Conservation (phyloP, 2,329 filamentous ascomycete species). For the Aspergillus pseudonomiae region DNA sequence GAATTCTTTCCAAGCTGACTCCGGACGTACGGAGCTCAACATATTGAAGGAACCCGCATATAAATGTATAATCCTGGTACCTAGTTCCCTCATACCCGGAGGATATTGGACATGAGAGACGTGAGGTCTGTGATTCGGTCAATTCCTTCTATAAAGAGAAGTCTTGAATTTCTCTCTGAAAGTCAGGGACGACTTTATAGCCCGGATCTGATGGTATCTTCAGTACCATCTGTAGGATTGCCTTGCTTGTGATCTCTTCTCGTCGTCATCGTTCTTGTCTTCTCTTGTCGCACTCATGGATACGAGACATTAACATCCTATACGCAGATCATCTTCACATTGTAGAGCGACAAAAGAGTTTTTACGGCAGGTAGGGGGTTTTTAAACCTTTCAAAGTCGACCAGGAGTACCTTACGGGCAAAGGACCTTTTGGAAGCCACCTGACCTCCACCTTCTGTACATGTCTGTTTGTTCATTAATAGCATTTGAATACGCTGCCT, state of each 20-base stretch:
- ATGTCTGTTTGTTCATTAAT: background rate
- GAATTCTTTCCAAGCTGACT: background rate
- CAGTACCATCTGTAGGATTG: background rate
- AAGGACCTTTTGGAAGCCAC: conserved; percentile 13
- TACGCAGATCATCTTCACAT: background rate
- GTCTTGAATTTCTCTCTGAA: background rate
- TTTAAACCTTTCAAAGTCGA: background rate
- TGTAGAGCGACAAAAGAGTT: background rate
- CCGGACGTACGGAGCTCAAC: background rate
- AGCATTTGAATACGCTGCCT: background rate
- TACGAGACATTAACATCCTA: background rate
- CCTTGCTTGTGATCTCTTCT: background rate
- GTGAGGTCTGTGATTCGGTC: background rate
- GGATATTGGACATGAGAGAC: background rate
- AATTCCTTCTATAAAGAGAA: background rate
- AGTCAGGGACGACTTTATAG: background rate
- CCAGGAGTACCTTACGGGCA: background rate
- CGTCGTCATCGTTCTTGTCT: background rate
- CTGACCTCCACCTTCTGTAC: background rate
- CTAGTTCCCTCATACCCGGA: background rate
- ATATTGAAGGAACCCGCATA: no score
- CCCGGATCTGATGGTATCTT: background rate
- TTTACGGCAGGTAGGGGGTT: background rate
- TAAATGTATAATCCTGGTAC: background rate
- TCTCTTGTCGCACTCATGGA: background rate